Conservation (phyloP, 768 basidiomycete genomes). For the Rickenella mellea region DNA sequence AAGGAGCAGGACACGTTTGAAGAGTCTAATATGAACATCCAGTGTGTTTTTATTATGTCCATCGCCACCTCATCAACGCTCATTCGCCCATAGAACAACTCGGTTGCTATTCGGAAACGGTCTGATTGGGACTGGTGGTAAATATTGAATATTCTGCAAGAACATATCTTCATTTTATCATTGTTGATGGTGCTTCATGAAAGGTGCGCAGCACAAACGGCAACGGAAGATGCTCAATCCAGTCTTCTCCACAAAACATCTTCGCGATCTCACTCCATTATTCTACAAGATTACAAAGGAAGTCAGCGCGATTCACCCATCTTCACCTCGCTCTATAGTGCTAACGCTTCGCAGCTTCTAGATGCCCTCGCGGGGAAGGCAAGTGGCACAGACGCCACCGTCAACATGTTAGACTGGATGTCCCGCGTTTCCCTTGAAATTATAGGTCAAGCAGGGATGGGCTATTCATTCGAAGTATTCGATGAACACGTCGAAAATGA, state of each 20-base stretch:
- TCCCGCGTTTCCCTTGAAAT: slow-evolving; percentile 38
- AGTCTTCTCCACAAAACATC: slow-evolving; percentile 14
- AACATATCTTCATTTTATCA: background rate
- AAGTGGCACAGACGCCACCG: slow-evolving; percentile 4
- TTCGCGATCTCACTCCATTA: slow-evolving; percentile 8
- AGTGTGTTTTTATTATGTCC: slow-evolving; percentile 20
- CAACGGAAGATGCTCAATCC: slow-evolving; percentile 19
- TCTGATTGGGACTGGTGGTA: background rate
- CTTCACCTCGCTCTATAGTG: no score
- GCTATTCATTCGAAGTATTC: slow-evolving; percentile 30
- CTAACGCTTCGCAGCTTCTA: no score
- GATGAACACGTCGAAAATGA: no score
- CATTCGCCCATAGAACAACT: background rate
- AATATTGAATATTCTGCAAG: no score
- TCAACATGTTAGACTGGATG: slow-evolving; percentile 26
- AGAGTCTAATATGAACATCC: slow-evolving; percentile 10
- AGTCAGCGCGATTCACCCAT: no score
- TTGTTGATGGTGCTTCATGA: background rate
- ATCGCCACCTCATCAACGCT: background rate
- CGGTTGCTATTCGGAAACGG: slow-evolving; percentile 1
- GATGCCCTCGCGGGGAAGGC: background rate
- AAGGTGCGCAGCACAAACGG: slow-evolving; percentile 17
- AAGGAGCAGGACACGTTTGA: slow-evolving; percentile 9
- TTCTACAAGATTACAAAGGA: slow-evolving; percentile 23
- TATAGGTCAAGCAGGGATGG: slow-evolving; percentile 39